Evolutionary conservation across 768 basidiomycete genomes (phyloP).

Genomic region (Leccinellum albellum): DNA sequence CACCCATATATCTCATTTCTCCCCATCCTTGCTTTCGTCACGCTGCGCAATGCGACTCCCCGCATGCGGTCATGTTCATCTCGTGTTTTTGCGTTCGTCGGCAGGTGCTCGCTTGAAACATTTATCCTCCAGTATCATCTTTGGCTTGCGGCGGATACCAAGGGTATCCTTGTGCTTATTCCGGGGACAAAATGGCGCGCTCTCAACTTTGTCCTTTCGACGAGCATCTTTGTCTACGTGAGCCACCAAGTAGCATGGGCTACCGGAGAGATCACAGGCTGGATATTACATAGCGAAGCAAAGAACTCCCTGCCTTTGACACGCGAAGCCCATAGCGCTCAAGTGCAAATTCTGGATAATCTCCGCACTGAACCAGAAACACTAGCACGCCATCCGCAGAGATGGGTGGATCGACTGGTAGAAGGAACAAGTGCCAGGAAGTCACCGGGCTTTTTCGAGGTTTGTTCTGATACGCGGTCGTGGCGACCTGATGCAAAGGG

Average conservation of each 20-base stretch:
- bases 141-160: constrained; percentile 83
- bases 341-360: neutral
- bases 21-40: constrained; percentile 72
- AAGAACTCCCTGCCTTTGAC: constrained; percentile 23
- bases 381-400: constrained; percentile 34
- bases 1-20: constrained; percentile 80
- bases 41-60: constrained; percentile 72
- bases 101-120: constrained; percentile 84
- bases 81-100: constrained; percentile 72
- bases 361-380: constrained; percentile 34
- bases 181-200: constrained; percentile 71
- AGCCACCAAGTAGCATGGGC: constrained; percentile 75
- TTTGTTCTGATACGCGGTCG: constrained; percentile 31
- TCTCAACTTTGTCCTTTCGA: constrained; percentile 75
- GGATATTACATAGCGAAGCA: constrained; percentile 49
- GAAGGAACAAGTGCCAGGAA: constrained; percentile 27
- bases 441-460: constrained; percentile 22
- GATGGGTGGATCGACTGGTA: constrained; percentile 52
- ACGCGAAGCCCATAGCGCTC: constrained; percentile 5
- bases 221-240: constrained; percentile 75
- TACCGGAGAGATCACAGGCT: constrained; percentile 64
- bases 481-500: constrained; percentile 40
- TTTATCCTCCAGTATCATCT: constrained; percentile 90
- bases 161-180: constrained; percentile 74
- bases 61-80: constrained; percentile 69